Conservation (phyloP, 176 grass and related monocot genomes). For the Musa itinerans region DNA sequence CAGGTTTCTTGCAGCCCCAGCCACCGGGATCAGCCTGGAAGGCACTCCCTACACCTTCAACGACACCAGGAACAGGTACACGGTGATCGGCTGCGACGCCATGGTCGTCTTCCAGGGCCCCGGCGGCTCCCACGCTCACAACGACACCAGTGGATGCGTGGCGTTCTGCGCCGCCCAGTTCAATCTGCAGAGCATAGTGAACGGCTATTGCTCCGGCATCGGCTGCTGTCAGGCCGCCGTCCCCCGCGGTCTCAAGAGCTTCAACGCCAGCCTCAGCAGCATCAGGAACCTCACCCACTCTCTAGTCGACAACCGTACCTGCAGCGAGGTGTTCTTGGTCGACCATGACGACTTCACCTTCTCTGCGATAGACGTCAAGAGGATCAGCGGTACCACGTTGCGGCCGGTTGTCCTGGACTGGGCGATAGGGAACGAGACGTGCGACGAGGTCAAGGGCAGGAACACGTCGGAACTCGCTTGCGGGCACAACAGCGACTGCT, state of each 20-base stretch:
- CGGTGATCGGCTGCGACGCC: background rate
- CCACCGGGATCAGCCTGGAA: background rate
- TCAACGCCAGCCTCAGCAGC: too few relatives aligned
- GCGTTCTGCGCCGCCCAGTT: too few relatives aligned
- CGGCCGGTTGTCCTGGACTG: slow-evolving; percentile 42
- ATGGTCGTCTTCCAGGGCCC: background rate
- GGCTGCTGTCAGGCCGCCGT: too few relatives aligned
- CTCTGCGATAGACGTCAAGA: background rate
- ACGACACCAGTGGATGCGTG: background rate
- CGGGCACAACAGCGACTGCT: slow-evolving; percentile 24
- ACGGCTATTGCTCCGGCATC: too few relatives aligned
- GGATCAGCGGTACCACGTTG: background rate
- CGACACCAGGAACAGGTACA: background rate
- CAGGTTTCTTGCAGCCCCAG: too few relatives aligned
- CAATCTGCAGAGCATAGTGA: too few relatives aligned
- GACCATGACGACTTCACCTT: slow-evolving; percentile 34
- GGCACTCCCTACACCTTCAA: background rate
- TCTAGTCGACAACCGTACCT: background rate
- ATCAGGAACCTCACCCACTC: too few relatives aligned
- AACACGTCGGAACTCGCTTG: slow-evolving; percentile 15
- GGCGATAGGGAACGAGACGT: slow-evolving; percentile 39
- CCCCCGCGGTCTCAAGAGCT: too few relatives aligned
- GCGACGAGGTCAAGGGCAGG: slow-evolving; percentile 5
- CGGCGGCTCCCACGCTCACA: background rate
- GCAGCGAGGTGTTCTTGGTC: slow-evolving; percentile 32